Conservation (phyloP, 495 filamentous ascomycete genomes). For the Penicillium bovifimosum region DNA sequence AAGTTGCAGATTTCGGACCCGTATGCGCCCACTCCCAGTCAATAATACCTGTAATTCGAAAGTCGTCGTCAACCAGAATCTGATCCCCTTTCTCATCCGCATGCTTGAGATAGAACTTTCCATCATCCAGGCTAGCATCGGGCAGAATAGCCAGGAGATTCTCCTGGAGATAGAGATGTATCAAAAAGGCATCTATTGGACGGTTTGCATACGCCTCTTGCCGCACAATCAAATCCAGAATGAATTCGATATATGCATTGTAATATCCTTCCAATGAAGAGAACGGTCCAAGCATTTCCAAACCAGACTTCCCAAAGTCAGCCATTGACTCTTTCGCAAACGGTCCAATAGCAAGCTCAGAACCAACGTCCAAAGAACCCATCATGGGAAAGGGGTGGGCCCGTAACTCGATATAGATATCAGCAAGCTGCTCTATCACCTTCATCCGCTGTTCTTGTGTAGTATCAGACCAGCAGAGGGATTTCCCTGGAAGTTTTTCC, state of each 20-base stretch:
- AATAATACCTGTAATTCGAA: slow-evolving; percentile 41
- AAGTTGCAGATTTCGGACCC: slow-evolving; percentile 29
- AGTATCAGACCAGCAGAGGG: no score
- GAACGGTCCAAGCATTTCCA: slow-evolving; percentile 21
- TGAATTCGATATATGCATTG: slow-evolving; percentile 14
- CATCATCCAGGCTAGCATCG: slow-evolving; percentile 19
- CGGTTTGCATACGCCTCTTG: slow-evolving; percentile 22
- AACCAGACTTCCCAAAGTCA: slow-evolving; percentile 13
- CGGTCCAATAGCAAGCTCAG: no score
- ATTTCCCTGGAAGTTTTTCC: no score
- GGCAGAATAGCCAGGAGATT: slow-evolving; percentile 7
- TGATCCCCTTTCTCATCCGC: slow-evolving; percentile 44
- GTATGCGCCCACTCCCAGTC: slow-evolving; percentile 40
- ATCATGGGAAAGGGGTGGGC: no score
- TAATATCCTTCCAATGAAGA: slow-evolving; percentile 17
- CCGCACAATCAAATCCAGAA: slow-evolving; percentile 27
- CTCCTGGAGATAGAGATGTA: slow-evolving; percentile 37
- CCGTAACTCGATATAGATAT: no score
- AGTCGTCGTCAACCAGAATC: slow-evolving; percentile 39
- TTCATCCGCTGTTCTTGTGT: no score
- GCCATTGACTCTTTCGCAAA: slow-evolving; percentile 30
- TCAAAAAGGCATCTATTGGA: slow-evolving; percentile 31
- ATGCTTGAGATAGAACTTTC: slow-evolving; percentile 39
- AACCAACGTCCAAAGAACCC: no score
- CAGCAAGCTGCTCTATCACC: no score